Evolutionary conservation across 352 stramenopile species (phyloP).

Genomic region (Phytopythium aichiense): DNA sequence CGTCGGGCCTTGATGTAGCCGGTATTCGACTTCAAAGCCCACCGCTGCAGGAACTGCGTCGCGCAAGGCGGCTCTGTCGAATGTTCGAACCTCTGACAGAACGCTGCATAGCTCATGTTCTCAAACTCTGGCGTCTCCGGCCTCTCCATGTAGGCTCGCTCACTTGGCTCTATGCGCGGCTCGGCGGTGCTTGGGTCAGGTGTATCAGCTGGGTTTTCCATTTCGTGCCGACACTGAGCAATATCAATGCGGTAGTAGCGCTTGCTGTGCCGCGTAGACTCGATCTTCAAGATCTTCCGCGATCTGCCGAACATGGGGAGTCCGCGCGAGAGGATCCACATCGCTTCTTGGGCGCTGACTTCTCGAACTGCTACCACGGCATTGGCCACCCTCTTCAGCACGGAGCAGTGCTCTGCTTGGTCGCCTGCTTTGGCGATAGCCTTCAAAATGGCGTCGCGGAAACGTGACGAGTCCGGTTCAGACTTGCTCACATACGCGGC

Average conservation of each 20-base stretch:
- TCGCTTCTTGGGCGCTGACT: neutral
- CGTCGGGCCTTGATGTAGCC: neutral
- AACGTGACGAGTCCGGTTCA: slow-evolving; percentile 12
- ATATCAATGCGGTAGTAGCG: slow-evolving; percentile 9
- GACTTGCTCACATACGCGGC: slow-evolving; percentile 25
- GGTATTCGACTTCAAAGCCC: neutral
- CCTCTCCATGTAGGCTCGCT: neutral
- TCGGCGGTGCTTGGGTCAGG: too few species aligned
- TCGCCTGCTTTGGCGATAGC: slow-evolving; percentile 3
- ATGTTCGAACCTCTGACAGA: neutral
- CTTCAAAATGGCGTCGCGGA: slow-evolving; percentile 8
- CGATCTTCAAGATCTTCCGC: slow-evolving; percentile 3
- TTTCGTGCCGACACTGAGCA: neutral
- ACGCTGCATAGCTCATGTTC: neutral
- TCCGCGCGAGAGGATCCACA: neutral
- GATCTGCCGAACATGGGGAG: slow-evolving; percentile 10
- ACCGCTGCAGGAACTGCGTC: neutral
- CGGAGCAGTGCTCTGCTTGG: neutral
- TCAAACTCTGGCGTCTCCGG: neutral
- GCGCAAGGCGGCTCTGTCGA: neutral
- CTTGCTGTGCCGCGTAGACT: slow-evolving; percentile 1
- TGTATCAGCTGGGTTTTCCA: neutral
- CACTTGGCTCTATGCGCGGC: neutral
- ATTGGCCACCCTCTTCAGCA: slow-evolving; percentile 6
- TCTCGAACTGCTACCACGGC: neutral